phyloP scores from a whole-genome alignment of 768 basidiomycete species.

The Lentinula aciculospora region DNA sequence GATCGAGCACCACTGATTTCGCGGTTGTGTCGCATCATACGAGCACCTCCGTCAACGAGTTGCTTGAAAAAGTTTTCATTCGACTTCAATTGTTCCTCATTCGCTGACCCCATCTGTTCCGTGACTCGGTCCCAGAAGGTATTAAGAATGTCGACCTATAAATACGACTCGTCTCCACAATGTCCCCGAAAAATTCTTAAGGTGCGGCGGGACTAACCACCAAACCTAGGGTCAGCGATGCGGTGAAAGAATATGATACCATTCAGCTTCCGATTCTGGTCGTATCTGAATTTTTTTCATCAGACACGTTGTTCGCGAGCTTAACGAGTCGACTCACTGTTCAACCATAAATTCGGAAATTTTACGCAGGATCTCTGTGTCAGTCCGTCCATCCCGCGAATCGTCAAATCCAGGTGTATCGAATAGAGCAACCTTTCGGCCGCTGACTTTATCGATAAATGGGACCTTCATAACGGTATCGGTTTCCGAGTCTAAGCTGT shows the following conservation, averaged over 20 bases:
- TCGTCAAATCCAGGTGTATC: constrained; percentile 24
- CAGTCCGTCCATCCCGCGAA: constrained; percentile 19
- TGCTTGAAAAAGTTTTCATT: constrained; percentile 32
- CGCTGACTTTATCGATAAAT: constrained; percentile 9
- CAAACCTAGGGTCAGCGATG: constrained; percentile 26
- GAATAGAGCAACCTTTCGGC: constrained; percentile 14
- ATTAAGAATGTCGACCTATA: constrained; percentile 37
- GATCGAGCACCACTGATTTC: constrained; percentile 25
- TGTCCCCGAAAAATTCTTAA: constrained; percentile 36
- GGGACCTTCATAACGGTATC: not conserved
- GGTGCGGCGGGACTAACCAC: constrained; percentile 30
- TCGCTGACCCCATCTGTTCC: constrained; percentile 14
- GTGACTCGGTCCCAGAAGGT: constrained; percentile 33
- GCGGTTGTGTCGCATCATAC: constrained; percentile 27
- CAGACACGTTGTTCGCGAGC: too few species aligned
- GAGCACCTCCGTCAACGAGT: constrained; percentile 33
- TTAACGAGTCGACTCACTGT: constrained; percentile 13
- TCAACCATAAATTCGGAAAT: constrained; percentile 19
- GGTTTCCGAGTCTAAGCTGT: constrained; percentile 5
- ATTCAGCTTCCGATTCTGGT: constrained; percentile 1
- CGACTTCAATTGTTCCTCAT: constrained; percentile 15
- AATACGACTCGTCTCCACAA: constrained; percentile 32
- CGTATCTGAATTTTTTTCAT: constrained; percentile 4
- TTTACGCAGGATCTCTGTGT: constrained; percentile 29
- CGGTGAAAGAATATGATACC: constrained; percentile 33